Base-by-base conservation (phyloP, 208 protist genomes). In the Strigomonas culicis region DNA sequence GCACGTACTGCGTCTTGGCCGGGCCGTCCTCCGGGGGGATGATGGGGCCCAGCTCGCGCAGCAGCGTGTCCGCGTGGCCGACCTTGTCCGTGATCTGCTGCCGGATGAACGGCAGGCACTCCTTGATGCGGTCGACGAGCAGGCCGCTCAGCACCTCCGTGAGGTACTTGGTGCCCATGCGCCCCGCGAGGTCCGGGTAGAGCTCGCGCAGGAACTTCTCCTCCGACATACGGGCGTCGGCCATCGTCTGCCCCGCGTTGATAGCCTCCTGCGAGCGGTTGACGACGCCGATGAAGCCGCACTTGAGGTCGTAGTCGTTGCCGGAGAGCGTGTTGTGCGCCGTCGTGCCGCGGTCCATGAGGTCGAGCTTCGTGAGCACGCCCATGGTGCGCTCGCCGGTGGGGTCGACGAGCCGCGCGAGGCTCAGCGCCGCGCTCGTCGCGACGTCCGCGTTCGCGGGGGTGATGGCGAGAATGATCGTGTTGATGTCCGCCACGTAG, bases 401-500 rank as follows among this genome's bases (percentile, higher is more conserved):
- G 24, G 56, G 56, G 36, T 61, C 56, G 17, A 61, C 56, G 17
- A 44, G 24, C 17, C 34, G 34, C 3, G 19, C 39, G n/a, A 61
- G 17, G 31, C 31, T 47, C 21, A 61, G 32, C 31, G 56, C 56
- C 4, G 56, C 34, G 39, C 56, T 61, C 6, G 30, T 61, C 24
- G 56, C 56, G 31, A 61, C 34, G 28, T 61, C 56, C 13, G 28
- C n/a, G 39, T 49, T 65, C 21, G 43, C 59, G 47, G 36, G 28
- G 43, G 44, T 49, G 62, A 67, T 49, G 49, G 32, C 51, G 28
- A 67, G 46, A 21, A 67, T 50, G 51, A 67, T 56, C 6, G 62
- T 59, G n/a, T 67, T 59, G 10, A 28, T 4, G 27, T 65, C 28
- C 10, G 22, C 39, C 15, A 67, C 32, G 62, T 53, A 59, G 21